Percentiles rank a stretch among this genome's conserved stretches.
phyloP scores from a whole-genome alignment of 208 protist species.

The Borovskyia barvae region DNA sequence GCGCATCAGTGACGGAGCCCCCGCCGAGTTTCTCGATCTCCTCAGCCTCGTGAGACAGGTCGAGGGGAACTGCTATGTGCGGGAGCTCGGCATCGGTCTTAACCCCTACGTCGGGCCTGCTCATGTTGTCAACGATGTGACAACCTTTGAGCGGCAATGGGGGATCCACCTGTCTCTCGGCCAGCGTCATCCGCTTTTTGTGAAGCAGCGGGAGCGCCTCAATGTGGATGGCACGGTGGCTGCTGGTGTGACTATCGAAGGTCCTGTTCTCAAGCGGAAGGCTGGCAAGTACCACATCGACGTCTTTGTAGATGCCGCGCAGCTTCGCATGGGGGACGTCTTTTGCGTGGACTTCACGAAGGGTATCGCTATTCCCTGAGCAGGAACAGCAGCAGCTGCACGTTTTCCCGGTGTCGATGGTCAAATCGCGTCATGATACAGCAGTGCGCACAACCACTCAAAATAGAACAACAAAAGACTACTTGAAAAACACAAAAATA shows the following conservation, averaged over 20 bases:
- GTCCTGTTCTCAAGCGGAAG: conserved; percentile 81
- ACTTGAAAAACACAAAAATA: too few species aligned
- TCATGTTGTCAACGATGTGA: conserved; percentile 86
- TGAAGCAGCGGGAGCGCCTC: conserved; percentile 68
- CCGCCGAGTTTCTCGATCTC: conserved; percentile 75
- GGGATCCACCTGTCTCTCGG: conserved; percentile 88
- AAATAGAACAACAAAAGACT: too few species aligned
- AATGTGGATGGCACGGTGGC: conserved; percentile 68
- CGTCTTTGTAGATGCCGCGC: conserved; percentile 74
- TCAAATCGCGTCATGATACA: too few species aligned
- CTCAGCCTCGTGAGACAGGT: conserved; percentile 75
- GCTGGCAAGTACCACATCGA: conserved; percentile 90
- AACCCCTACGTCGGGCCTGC: conserved; percentile 80
- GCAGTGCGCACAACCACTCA: too few species aligned
- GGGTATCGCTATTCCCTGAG: conserved; percentile 33
- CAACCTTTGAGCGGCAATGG: conserved; percentile 90
- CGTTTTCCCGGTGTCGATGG: too few species aligned
- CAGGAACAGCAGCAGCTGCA: too few species aligned
- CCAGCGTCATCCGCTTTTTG: conserved; percentile 87
- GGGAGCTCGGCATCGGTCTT: conserved; percentile 88
- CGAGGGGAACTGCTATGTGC: conserved; percentile 83
- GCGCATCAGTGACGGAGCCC: conserved; percentile 52
- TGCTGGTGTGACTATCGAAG: conserved; percentile 44
- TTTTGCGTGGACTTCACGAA: conserved; percentile 76
- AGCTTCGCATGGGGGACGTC: conserved; percentile 54